These are phyloP conservation scores for Trifolium repens DNA, from an alignment of 306 rosid species.

Conservation along the genomic window DNA sequence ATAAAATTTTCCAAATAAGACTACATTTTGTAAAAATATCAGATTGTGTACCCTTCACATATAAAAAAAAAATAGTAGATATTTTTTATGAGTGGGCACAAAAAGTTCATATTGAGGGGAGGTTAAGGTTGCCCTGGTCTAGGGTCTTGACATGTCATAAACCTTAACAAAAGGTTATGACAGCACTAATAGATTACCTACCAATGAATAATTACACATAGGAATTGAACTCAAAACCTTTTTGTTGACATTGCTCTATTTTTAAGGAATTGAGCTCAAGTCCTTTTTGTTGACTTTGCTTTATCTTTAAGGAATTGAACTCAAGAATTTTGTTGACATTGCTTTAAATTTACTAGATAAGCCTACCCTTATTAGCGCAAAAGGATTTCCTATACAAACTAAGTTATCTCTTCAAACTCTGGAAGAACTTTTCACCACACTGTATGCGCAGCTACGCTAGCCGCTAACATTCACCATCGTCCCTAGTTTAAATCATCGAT, in stretches of 20 bases:
- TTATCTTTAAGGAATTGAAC: background rate
- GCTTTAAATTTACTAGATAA: background rate
- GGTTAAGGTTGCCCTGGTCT: background rate
- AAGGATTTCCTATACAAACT: slow-evolving; percentile 19
- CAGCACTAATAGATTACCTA: background rate
- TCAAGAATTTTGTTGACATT: slow-evolving; percentile 1
- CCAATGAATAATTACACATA: background rate
- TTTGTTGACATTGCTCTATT: slow-evolving; percentile 4
- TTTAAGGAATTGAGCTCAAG: slow-evolving; percentile 1
- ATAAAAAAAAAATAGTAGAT: background rate
- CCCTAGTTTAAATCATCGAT: background rate
- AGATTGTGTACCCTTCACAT: background rate
- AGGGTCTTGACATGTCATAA: background rate
- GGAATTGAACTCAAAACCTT: background rate
- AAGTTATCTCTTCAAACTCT: slow-evolving; percentile 7
- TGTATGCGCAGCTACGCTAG: background rate
- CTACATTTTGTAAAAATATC: background rate
- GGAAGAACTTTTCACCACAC: background rate
- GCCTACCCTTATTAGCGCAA: background rate
- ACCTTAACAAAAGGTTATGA: background rate
- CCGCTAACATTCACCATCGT: slow-evolving; percentile 5
- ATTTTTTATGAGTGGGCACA: background rate
- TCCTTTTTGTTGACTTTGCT: background rate
- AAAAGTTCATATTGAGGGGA: background rate
- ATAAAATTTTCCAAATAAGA: slow-evolving; percentile 12